Evolutionary conservation across 2,329 filamentous ascomycete species (phyloP).

Genomic region (Penicillium sp.): DNA sequence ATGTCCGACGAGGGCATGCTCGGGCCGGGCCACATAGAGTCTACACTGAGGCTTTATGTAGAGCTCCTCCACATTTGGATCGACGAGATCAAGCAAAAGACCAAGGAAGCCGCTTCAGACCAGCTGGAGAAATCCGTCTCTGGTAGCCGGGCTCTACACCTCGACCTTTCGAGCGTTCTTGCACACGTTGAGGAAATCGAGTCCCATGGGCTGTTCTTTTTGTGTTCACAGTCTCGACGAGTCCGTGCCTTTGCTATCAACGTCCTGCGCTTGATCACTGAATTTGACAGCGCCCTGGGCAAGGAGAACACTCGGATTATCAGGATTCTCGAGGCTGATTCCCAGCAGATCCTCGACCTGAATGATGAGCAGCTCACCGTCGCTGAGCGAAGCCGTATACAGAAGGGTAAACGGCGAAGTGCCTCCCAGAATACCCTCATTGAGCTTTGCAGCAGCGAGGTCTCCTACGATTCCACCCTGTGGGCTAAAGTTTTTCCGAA

Average conservation of each 20-base stretch:
- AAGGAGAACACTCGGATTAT: conserved; percentile 83
- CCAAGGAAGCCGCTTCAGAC: conserved; percentile 69
- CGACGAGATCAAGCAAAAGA: conserved; percentile 88
- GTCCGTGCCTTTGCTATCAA: conserved; percentile 91
- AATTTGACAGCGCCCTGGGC: conserved; percentile 87
- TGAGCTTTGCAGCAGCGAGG: conserved; percentile 92
- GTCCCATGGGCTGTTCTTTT: conserved; percentile 93
- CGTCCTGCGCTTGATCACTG: conserved; percentile 85
- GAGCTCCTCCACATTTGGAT: conserved; percentile 97
- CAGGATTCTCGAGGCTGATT: conserved; percentile 87
- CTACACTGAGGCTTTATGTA: conserved; percentile 86
- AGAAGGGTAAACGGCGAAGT: conserved; percentile 83
- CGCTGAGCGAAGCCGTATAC: conserved; percentile 86
- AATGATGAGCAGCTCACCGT: conserved; percentile 83
- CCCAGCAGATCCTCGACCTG: conserved; percentile 83
- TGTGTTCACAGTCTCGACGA: conserved; percentile 90
- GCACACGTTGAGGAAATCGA: conserved; percentile 96
- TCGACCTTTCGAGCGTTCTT: conserved; percentile 85
- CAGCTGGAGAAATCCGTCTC: conserved; percentile 61
- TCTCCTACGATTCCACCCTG: conserved; percentile 88
- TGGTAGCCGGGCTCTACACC: conserved; percentile 72
- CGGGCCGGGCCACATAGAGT: conserved; percentile 91
- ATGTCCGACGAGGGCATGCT: conserved; percentile 98
- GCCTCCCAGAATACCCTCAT: conserved; percentile 84
- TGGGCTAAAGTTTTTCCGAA: conserved; percentile 99